Evolutionary conservation across 805 yeast genomes (phyloP), one percentile per base, ranked within the genome.

Genomic region (Barnettozyma populi): DNA sequence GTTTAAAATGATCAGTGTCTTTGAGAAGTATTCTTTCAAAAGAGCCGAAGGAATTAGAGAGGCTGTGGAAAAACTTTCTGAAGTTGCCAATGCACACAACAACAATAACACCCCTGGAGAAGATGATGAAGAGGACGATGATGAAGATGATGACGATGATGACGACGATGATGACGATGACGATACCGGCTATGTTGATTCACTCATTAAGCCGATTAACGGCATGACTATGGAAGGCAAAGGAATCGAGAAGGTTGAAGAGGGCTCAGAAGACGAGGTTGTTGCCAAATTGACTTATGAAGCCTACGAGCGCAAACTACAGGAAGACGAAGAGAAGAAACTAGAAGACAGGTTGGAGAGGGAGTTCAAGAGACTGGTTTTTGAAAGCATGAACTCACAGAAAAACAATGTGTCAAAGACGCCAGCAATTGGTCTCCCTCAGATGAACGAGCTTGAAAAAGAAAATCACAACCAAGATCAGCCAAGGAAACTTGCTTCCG

Each of bases 341-440:
- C 71, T 78, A 24, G 75, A 71, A 29, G 76, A 72, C 4, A 78
- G 74, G 32, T 52, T 85, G 43, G 88, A 82, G 35, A 71, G 65
- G 44, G 85, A 83, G 55, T 77, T 79, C 50, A 75, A 75, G 48
- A 67, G 63, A 44, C 62, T 84, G 57, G 68, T 82, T 50, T 56
- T 66, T n/a, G 82, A 78, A 19, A 72, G 85, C 9, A 65, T 78
- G 49, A 75, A 70, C 23, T 48, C 63, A 0, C 55, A 59, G 18
- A 57, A 43, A 24, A 36, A 41, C 25, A 48, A 37, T 20, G 40
- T 29, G 11, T n/a, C 31, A 6, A 53, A 45, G 29, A 34, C 44
- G 24, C 14, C 51, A 2, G 32, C 24, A 0, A 23, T 52, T 16
- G 56, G 53, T 5, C 32, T 54, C 5, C 61, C 63, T 21, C 55